phyloP scores from a whole-genome alignment of 202 grass and related monocot species.

The Carex arenaria region DNA sequence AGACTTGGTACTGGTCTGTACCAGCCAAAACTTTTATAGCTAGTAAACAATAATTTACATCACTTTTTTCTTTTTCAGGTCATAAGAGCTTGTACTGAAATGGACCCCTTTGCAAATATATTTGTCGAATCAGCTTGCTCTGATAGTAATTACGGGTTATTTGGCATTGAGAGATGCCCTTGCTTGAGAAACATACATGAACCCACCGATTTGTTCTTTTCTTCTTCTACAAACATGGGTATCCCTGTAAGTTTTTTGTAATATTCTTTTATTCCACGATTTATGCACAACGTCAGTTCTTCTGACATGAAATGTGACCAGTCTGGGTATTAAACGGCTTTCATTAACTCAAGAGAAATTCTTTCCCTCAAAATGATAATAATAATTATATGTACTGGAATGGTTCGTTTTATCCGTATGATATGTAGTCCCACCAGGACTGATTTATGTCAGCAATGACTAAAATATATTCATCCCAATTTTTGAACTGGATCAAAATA shows the following conservation, averaged over 20 bases:
- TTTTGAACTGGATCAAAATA: background rate
- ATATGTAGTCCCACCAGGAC: background rate
- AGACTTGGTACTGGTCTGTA: background rate
- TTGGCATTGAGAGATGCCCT: slow-evolving; percentile 66
- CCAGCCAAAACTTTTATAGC: background rate
- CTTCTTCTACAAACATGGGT: slow-evolving; percentile 32
- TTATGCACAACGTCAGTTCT: background rate
- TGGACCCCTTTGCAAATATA: slow-evolving; percentile 48
- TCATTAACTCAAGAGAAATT: background rate
- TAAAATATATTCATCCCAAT: background rate
- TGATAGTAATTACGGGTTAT: slow-evolving; percentile 36
- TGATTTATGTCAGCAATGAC: background rate
- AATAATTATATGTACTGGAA: background rate
- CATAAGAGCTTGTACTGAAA: slow-evolving; percentile 9
- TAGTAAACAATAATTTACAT: background rate
- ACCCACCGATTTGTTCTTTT: slow-evolving; percentile 63
- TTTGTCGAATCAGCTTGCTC: slow-evolving; percentile 24
- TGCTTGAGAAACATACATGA: slow-evolving; percentile 92
- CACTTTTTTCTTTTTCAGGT: background rate
- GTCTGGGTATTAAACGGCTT: background rate
- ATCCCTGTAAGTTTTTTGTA: slow-evolving; percentile 39
- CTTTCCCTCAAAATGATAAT: background rate
- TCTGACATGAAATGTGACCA: background rate
- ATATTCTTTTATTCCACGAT: background rate
- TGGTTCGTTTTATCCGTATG: background rate